Evolutionary conservation across 148 eudicot genomes (phyloP), one percentile per base, ranked within the genome.

Genomic region (Chenopodium suecicum): DNA sequence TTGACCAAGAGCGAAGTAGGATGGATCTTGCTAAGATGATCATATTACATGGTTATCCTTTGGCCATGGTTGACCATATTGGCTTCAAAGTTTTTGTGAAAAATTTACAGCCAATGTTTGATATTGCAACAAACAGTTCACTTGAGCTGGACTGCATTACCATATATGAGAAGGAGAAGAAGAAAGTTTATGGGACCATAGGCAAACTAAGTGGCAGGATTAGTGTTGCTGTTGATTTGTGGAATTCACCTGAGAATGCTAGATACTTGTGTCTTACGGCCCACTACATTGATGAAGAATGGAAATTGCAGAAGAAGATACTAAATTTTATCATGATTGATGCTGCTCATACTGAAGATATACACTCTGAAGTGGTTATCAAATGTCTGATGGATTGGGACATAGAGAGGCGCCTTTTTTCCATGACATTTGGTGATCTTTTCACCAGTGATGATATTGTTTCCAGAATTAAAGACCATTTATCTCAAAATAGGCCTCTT

Each of bases 1-100:
- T 93, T 89, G 98, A 95, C 86, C 99, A 93, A 89, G 95, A 92
- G 47, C 88, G 97, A 67, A 93, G 99, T 79, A 87, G 85, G 77
- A 74, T 88, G 85, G 99, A 95, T 86, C 97, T 95, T 75, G 96
- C 99, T 70, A 91, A 91, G 8, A 95, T 95, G 99, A 92, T 95
- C 78, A 94, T 95, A 86, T 81, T 92, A 81, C 99, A 95, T 89
- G 98, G 98, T 76, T 95, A 93, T 82, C 99, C 99, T 10, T 78
- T 94, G 74, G 86, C 92, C 69, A 95, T 95, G 95, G 97, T 94
- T 62, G 98, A 95, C 75, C 92, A 95, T 91, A 80, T 89, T 71
- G 98, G 99, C 34, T 95, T 95, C 80, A 95, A 92, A 81, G 84
- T 88, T 77, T 95, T 95, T 84, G 95, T 93, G 9, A 95, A 90